A percentile compares a stretch with the other conserved stretches of the same genome.
Evolutionary conservation across 345 rosid genomes (phyloP).

Genomic region (Eucalyptus pauciflora): DNA sequence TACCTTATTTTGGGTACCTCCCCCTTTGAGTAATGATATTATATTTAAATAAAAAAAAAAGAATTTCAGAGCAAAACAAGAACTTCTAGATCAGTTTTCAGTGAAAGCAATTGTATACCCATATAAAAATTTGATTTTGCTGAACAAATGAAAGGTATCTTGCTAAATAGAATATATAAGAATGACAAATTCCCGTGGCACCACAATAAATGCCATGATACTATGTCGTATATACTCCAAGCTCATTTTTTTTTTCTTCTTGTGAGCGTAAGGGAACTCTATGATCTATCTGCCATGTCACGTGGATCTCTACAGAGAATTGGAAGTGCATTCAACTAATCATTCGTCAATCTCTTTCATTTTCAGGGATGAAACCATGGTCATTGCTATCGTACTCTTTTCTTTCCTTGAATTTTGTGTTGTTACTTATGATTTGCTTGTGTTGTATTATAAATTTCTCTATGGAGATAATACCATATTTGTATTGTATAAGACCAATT

Average conservation of each 20-base stretch:
- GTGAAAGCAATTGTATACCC: neutral
- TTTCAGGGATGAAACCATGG: too few species aligned
- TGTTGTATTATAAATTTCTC: neutral
- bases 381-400: rapidly evolving
- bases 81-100: neutral
- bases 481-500: neutral
- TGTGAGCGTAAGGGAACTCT: rapidly evolving
- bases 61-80: neutral
- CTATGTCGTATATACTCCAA: neutral
- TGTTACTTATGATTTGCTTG: neutral
- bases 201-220: neutral
- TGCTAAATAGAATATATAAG: neutral
- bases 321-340: neutral
- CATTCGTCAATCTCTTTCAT: neutral
- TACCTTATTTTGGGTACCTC: too few species aligned
- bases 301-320: neutral
- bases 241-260: neutral
- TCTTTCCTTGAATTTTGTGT: neutral
- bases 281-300: neutral
- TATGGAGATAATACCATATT: neutral
- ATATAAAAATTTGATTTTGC: neutral
- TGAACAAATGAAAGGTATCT: neutral
- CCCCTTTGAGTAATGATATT: too few species aligned
- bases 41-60: neutral
- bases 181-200: neutral